A percentile compares a stretch with the other conserved stretches of the same genome.
phyloP scores from a whole-genome alignment of 192 early-diverging fungal genomes.

The Nowakowskiella sp. region DNA sequence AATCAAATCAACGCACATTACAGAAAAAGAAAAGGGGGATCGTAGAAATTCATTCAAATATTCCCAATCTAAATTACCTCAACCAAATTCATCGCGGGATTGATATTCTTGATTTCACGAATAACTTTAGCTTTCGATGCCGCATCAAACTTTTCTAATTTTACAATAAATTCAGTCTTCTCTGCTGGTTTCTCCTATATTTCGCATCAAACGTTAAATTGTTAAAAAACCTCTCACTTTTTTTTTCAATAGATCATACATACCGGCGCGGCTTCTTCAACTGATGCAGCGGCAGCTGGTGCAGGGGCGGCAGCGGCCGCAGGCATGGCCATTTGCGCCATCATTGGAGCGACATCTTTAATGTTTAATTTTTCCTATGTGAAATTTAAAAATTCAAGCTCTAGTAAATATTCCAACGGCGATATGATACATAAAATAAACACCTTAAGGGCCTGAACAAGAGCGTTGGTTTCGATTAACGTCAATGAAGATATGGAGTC shows the following conservation, averaged over 20 bases:
- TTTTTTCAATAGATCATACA: background rate
- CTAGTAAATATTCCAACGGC: background rate
- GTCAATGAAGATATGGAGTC: slow-evolving; percentile 86
- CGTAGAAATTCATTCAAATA: slow-evolving; percentile 5
- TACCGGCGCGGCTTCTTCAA: slow-evolving; percentile 32
- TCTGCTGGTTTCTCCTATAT: slow-evolving; percentile 75
- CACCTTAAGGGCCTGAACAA: slow-evolving; percentile 87
- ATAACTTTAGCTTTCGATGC: slow-evolving; percentile 96
- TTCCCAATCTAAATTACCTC: slow-evolving; percentile 47
- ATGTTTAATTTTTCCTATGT: slow-evolving; percentile 78
- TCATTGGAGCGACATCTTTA: slow-evolving; percentile 80
- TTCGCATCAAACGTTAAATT: background rate
- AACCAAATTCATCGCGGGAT: slow-evolving; percentile 90
- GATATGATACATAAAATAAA: slow-evolving; percentile 3
- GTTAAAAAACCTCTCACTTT: background rate
- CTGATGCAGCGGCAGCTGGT: slow-evolving; percentile 57
- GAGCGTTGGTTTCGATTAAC: slow-evolving; percentile 83
- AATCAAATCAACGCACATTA: background rate
- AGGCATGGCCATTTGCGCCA: slow-evolving; percentile 56
- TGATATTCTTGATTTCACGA: slow-evolving; percentile 90
- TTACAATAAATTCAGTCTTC: slow-evolving; percentile 92
- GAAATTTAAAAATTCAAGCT: background rate
- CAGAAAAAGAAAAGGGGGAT: background rate
- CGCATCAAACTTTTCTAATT: slow-evolving; percentile 90
- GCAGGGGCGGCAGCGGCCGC: slow-evolving; percentile 49